These are phyloP conservation scores for Fusarium subtropicale DNA, from an alignment of 2,329 filamentous ascomycete species.

Conservation along the genomic window DNA sequence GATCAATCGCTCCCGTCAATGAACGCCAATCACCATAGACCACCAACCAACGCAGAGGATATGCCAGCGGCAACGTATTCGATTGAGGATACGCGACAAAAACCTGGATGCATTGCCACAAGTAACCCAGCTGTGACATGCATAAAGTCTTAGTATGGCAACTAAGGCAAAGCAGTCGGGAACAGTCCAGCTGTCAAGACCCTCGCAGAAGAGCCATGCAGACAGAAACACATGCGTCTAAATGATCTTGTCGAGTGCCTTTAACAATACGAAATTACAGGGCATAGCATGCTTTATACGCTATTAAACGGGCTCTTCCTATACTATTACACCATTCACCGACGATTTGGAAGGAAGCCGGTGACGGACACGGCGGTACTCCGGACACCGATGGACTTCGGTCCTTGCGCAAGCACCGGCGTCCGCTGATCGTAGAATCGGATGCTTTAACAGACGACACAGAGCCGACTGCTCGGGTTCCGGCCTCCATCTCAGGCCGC, in stretches of 20 bases:
- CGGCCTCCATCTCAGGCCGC: too few species aligned
- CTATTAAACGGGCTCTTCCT: background rate
- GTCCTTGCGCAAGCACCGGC: background rate
- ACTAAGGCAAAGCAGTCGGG: background rate
- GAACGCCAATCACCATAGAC: background rate
- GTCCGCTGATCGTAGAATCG: background rate
- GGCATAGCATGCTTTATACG: background rate
- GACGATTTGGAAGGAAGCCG: too few species aligned
- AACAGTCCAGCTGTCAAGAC: background rate
- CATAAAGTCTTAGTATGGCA: background rate
- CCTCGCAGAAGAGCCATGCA: background rate
- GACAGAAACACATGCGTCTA: background rate
- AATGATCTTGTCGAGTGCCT: background rate
- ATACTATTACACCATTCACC: too few species aligned
- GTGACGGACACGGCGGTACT: background rate
- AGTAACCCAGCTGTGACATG: background rate
- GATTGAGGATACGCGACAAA: too few species aligned
- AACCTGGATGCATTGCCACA: background rate
- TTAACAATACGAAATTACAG: background rate
- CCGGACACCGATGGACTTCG: constrained; percentile 3
- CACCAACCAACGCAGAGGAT: too few species aligned
- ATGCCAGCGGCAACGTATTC: too few species aligned
- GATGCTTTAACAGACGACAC: too few species aligned
- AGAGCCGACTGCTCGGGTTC: background rate
- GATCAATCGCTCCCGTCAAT: background rate